Percentiles rank a stretch among this genome's conserved stretches.
Evolutionary conservation across 805 yeast genomes (phyloP).

Genomic region (Pichia thaimueangensis): DNA sequence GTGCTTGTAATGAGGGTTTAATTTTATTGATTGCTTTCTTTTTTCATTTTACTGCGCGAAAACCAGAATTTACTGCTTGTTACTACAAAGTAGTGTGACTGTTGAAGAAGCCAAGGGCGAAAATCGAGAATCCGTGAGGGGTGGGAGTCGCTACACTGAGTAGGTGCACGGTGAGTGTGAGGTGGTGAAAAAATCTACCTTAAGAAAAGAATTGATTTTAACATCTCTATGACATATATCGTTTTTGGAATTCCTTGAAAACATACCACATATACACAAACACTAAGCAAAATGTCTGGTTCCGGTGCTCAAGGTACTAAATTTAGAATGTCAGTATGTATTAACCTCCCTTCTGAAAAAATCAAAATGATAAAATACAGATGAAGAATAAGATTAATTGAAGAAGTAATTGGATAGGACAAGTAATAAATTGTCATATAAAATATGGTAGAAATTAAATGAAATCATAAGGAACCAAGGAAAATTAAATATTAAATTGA

Average conservation of each 20-base stretch:
- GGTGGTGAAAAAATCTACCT: constrained; percentile 1
- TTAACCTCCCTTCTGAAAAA: neutral
- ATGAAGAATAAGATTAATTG: neutral
- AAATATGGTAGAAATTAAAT: too few species aligned
- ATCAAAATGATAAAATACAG: neutral
- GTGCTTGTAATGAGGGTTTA: neutral
- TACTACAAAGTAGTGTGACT: neutral
- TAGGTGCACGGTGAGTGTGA: constrained; percentile 1
- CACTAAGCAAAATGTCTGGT: constrained; percentile 59
- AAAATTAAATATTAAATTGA: too few species aligned
- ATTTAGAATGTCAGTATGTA: constrained; percentile 98
- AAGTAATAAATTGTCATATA: too few species aligned
- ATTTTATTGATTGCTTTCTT: too few species aligned
- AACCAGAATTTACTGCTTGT: too few species aligned
- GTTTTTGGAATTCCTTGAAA: neutral
- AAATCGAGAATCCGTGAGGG: neutral
- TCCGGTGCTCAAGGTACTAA: constrained; percentile 99
- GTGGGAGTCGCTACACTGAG: neutral
- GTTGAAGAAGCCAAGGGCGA: too few species aligned
- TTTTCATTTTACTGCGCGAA: too few species aligned
- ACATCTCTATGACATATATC: neutral
- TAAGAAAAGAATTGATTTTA: neutral
- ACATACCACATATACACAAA: constrained; percentile 10
- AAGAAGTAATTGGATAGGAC: neutral
- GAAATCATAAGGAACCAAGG: too few species aligned